Base-by-base conservation (phyloP, 805 yeast genomes). In the Candida ascalaphidarum region DNA sequence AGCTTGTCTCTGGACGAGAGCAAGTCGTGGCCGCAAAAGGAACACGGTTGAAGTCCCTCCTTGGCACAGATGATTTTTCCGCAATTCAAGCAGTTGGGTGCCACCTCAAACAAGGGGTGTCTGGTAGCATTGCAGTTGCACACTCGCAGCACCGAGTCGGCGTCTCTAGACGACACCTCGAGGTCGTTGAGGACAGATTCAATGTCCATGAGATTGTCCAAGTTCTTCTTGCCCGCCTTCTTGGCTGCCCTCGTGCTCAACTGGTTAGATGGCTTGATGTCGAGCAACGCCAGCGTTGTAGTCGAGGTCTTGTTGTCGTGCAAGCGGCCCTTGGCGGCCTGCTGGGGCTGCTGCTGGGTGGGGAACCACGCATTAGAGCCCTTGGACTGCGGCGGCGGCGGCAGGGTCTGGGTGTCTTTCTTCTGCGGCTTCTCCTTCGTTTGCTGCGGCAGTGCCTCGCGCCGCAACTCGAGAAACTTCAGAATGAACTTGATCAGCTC, bases 1-100 rank as follows among this genome's bases (percentile, higher is more conserved):
- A 44, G 36, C 41, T 74, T 67, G 38, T 88, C 95, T n/a, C 67
- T 68, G 8, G 55, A 48, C 5, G 75, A 65, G 12, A 92, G 61
- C 23, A 92, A 54, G 19, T 75, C 80, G 15, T 65, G 49, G 0
- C 85, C 83, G 58, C 98, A 92, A 36, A 57, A 81, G 2, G 92
- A 69, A 46, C 99, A 92, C 3, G 92, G 92, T 34, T 88, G 92
- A 14, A 84, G 58, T 0, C 97, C 97, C 47, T 92, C 97, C 41
- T 77, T 78, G 4, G 70, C 67, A 58, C 99, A 92, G 3, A 92
- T 83, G 23, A 92, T 83, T 51, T 86, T 83, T 8, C 99, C 99
- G 51, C 99, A 92, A 34, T 81, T 77, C 22, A 92, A 55, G 44
- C 99, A 92, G 49, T 92, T 92, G 1, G 98, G 97, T 2, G 94